Percentiles rank a stretch among this genome's conserved stretches.
Conservation (phyloP, 2,329 filamentous ascomycete species). For the Epichloe uncinata region DNA sequence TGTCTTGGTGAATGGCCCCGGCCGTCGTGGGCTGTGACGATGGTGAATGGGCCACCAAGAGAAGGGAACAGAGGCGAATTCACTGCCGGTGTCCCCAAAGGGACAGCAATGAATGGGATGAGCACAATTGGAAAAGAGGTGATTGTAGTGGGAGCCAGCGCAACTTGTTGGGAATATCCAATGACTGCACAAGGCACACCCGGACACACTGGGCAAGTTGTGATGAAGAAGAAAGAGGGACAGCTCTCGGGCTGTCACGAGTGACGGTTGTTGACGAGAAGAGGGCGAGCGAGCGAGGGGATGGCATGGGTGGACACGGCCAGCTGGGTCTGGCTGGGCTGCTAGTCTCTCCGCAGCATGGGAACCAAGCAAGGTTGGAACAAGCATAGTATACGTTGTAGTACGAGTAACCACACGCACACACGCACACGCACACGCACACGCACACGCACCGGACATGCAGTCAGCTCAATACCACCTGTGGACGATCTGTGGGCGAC, state of each 20-base stretch:
- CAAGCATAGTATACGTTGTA: background rate
- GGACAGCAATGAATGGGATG: slow-evolving; percentile 10
- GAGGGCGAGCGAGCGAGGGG: slow-evolving; percentile 1
- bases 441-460: background rate
- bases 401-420: too few relatives aligned
- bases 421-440: background rate
- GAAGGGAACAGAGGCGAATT: slow-evolving; percentile 8
- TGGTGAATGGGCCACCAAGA: background rate
- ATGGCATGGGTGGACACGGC: background rate
- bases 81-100: slow-evolving; percentile 10
- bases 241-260: background rate
- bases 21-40: background rate
- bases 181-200: slow-evolving; percentile 9
- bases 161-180: slow-evolving; percentile 9
- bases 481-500: background rate
- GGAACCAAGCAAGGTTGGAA: too few relatives aligned
- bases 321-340: background rate
- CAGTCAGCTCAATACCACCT: background rate
- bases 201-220: background rate
- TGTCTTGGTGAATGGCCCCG: slow-evolving; percentile 1
- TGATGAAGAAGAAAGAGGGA: slow-evolving; percentile 2
- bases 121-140: slow-evolving; percentile 8
- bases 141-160: slow-evolving; percentile 6
- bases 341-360: background rate
- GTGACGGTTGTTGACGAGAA: background rate